A percentile compares a stretch with the other conserved stretches of the same genome.
Conservation (phyloP, 2,329 filamentous ascomycete species). For the Aspergillus chevalieri region DNA sequence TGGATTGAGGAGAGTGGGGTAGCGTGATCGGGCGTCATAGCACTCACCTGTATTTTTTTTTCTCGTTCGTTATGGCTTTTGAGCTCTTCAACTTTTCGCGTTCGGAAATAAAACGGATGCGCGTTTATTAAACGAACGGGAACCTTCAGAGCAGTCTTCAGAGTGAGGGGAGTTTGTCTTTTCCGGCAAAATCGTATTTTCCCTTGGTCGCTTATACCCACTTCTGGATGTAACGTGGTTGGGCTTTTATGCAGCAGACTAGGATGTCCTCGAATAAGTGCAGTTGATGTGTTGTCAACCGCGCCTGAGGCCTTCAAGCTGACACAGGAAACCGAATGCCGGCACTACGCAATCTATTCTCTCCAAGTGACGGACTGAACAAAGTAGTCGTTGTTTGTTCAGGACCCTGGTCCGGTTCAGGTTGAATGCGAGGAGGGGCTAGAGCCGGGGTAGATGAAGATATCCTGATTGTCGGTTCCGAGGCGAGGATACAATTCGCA, state of each 20-base stretch:
- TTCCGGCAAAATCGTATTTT: constrained; percentile 23
- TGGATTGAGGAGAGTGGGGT: constrained; percentile 27
- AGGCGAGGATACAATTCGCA: constrained; percentile 12
- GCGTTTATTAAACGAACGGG: constrained; percentile 19
- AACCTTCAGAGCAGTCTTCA: constrained; percentile 12
- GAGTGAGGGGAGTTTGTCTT: constrained; percentile 9
- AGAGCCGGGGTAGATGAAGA: constrained; percentile 10
- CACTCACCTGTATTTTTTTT: constrained; percentile 28
- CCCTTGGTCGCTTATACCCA: constrained; percentile 25
- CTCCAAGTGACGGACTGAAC: constrained; percentile 10
- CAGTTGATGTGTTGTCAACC: constrained; percentile 41
- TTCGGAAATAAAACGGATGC: constrained; percentile 13
- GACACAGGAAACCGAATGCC: constrained; percentile 6
- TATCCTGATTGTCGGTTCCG: constrained; percentile 11
- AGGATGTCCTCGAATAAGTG: constrained; percentile 29
- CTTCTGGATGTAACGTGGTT: constrained; percentile 36
- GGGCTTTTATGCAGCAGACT: constrained; percentile 40
- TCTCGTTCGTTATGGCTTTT: constrained; percentile 9
- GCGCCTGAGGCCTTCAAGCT: constrained; percentile 20
- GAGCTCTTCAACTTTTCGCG: constrained; percentile 4
- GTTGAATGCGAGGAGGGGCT: constrained; percentile 10
- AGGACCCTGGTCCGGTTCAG: constrained; percentile 18
- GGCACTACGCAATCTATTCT: constrained; percentile 18
- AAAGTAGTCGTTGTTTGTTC: constrained; percentile 11
- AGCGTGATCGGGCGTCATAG: constrained; percentile 16